Base-by-base conservation (phyloP, 179 eudicot species). In the Silene vulgaris region DNA sequence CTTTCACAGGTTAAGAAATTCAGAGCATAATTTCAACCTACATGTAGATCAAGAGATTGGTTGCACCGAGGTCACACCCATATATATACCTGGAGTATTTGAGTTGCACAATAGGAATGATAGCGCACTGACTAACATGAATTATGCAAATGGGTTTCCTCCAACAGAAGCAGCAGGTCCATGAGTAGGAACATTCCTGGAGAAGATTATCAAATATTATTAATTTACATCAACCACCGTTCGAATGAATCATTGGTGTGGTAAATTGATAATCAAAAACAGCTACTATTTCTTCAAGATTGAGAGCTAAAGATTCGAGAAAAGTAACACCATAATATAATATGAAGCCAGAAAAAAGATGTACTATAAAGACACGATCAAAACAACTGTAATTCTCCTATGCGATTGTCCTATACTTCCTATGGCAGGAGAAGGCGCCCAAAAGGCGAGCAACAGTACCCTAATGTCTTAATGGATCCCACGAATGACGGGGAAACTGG, bases 71-170 rank as follows among this genome's bases (percentile, higher is more conserved):
- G 17, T 45, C 57, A 40, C 57, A 40, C 17, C 5, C 3, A 32
- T 66, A 2, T 71, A 13, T 71, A 35, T 52, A 71, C 61, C 74
- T 13, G 73, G 19, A 11, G 3, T 20, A 69, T 69, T 30, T 13
- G 35, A 3, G 32, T 40, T 69, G 59, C 32, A 48, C 28, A 26
- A 54, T 30, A 32, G 23, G 9, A 74, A 62, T 17, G 72, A 79
- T 11, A 63, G 7, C 65, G 54, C 23, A 29, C 77, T 59, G n/a
- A n/a, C 54, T 21, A 61, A 35, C 60, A 72, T 48, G 32, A 65
- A 66, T 83, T 87, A 91, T 12, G 90, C 92, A 71, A 91, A 91
- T 23, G 97, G 97, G 75, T 91, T 91, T 82, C 97, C 97, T 45
- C 97, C 92, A 40, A 85, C 70, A 30, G 92, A 84, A 70, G 91